Conservation (phyloP, 176 grass and related monocot genomes). For the Avena atlantica region DNA sequence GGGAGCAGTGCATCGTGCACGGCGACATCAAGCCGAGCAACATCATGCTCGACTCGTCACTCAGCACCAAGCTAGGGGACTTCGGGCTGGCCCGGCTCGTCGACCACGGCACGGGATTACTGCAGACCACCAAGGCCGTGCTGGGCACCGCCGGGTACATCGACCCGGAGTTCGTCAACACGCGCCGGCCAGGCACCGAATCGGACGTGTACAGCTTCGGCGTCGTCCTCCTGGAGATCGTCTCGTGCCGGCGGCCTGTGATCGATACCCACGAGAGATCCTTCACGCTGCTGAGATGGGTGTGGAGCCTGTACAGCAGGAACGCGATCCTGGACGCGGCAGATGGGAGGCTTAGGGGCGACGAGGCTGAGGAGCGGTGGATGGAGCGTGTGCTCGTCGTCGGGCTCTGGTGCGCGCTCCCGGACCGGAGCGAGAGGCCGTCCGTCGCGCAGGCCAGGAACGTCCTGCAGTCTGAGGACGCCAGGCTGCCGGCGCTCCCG, state of each 20-base stretch:
- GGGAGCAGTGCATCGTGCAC: background rate
- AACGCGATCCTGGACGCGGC: conserved; percentile 32
- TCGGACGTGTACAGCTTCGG: no score
- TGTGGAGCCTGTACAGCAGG: conserved; percentile 42
- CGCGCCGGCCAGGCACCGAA: no score
- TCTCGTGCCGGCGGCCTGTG: background rate
- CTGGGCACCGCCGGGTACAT: background rate
- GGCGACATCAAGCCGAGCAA: conserved; percentile 1
- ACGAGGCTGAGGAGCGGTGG: conserved; percentile 20
- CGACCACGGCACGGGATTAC: background rate
- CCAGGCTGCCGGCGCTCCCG: background rate
- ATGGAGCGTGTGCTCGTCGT: conserved; percentile 43
- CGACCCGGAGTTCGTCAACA: background rate
- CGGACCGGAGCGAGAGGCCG: conserved; percentile 36
- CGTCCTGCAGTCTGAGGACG: background rate
- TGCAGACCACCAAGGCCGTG: background rate
- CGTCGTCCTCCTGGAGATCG: background rate
- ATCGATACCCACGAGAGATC: background rate
- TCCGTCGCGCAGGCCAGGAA: background rate
- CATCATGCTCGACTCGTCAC: conserved; percentile 10
- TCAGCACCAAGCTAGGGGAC: background rate
- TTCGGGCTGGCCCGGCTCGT: background rate
- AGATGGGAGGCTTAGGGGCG: conserved; percentile 37
- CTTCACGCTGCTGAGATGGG: conserved; percentile 29
- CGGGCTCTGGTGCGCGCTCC: conserved; percentile 56